Conservation (phyloP, 768 basidiomycete genomes). For the Kwoniella mangroviensis region DNA sequence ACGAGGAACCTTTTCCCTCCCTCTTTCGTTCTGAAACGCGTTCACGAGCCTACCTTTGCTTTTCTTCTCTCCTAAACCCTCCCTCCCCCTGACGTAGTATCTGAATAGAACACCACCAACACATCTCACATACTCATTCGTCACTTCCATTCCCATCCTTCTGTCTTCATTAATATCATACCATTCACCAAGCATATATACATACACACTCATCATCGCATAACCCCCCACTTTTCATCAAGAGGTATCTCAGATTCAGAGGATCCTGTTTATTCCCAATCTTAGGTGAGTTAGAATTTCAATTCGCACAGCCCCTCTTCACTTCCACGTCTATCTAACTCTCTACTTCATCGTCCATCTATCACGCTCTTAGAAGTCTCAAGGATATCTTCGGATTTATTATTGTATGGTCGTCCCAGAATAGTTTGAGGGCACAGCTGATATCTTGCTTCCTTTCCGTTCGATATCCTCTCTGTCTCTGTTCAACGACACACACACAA, state of each 20-base stretch:
- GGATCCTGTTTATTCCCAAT: neutral
- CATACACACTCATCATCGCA: neutral
- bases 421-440: slow-evolving; percentile 7
- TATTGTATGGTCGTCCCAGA: neutral
- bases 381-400: neutral
- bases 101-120: neutral
- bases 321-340: neutral
- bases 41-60: slow-evolving; percentile 15
- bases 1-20: neutral
- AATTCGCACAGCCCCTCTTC: slow-evolving; percentile 3
- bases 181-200: neutral
- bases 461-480: neutral
- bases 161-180: neutral
- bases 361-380: neutral
- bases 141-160: neutral
- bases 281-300: slow-evolving; percentile 1
- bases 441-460: slow-evolving; percentile 22
- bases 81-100: slow-evolving; percentile 10
- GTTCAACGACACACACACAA: neutral
- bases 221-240: neutral
- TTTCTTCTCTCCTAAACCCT: neutral
- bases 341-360: neutral
- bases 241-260: neutral
- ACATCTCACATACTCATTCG: neutral
- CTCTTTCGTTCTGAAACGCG: slow-evolving; percentile 6